Evolutionary conservation across 108 stramenopile genomes (phyloP), one percentile per base, ranked within the genome.

Genomic region (Ochromonas danica): DNA sequence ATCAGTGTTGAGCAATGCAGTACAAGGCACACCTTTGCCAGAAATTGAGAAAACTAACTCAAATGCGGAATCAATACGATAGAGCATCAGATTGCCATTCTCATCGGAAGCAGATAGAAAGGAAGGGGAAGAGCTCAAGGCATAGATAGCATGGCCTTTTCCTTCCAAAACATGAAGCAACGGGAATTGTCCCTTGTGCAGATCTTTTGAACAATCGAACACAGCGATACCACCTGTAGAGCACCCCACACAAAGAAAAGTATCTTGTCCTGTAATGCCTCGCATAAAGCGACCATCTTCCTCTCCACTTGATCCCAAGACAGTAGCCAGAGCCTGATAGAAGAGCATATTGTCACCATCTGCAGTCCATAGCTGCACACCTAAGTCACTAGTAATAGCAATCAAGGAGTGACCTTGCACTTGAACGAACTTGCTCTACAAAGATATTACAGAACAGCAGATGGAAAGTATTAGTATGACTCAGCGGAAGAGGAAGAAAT

Each of bases 311-410:
- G 51, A 17, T 6, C 17, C 31, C 30, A 33, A 10, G 10, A 67
- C 27, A 22, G 63, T 10, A 36, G 3, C 10, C 63, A 67, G 25
- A 25, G 63, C 14, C 3, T 67, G 25, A 6, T 14, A 67, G 35
- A 14, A 67, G 35, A 67, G 27, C 63, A 67, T 67, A 36, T 22
- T 67, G 31, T 67, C 63, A 67, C 63, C 63, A 67, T 22, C 31
- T 10, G 63, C 63, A 35, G 17, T 35, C 63, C 63, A 67, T 36
- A 67, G 6, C 25, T 67, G 63, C 63, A 67, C 14, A 35, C 63
- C 63, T 10, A 35, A 25, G 63, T 67, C 31, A 25, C 63, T 51
- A 51, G 22, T 22, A 6, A 51, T 22, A 51, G 22, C 22, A 51
- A 51, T 51, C 6, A 51, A 14, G 22, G 22, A 51, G 6, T 14